Base-by-base conservation (phyloP, 2,329 filamentous ascomycete species). In the Aspergillus persii region DNA sequence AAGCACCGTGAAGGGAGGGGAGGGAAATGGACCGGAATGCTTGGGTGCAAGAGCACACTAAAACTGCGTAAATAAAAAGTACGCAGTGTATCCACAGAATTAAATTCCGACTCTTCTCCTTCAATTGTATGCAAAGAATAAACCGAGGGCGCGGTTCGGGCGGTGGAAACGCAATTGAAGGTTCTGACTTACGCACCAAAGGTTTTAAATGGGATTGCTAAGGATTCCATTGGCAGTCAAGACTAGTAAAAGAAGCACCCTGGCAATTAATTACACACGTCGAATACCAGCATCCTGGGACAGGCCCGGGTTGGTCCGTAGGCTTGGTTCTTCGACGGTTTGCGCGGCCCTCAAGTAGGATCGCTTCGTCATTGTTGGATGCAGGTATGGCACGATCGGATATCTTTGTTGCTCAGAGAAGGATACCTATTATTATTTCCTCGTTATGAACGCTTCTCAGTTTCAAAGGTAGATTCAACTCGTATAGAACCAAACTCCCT, bases 81-180 rank as follows among this genome's bases (percentile, higher is more conserved):
- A 41, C 36, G 36, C 12, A 15, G 36, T 39, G 36, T n/a, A 39
- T 39, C 36, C 36, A 39, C 36, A 39, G 18, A 39, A 39, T 39
- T 15, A 39, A 39, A 39, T 11, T 4, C 12, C 36, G 2, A 41
- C 7, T 15, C 5, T 41, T 12, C 15, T 11, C 36, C 36, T 41
- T 2, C 36, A 41, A 3, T 15, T 15, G 33, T 31, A 36, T 9
- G 8, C 11, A 33, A 9, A 33, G 52, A 44, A 23, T 46, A 31
- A 47, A 58, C 53, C 60, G 47, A 62, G 50, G 52, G 59, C 51
- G 59, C 50, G 58, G 53, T 61, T 61, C 60, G 60, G 53, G 56
- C 62, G 60, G 60, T 56, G 53, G 55, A 44, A 58, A n/a, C 23
- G 31, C 46, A 47, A 27, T 18, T 27, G 47, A 50, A 50, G 9